Evolutionary conservation across 768 basidiomycete species (phyloP).

Genomic region (Leccinum disarticulatum): DNA sequence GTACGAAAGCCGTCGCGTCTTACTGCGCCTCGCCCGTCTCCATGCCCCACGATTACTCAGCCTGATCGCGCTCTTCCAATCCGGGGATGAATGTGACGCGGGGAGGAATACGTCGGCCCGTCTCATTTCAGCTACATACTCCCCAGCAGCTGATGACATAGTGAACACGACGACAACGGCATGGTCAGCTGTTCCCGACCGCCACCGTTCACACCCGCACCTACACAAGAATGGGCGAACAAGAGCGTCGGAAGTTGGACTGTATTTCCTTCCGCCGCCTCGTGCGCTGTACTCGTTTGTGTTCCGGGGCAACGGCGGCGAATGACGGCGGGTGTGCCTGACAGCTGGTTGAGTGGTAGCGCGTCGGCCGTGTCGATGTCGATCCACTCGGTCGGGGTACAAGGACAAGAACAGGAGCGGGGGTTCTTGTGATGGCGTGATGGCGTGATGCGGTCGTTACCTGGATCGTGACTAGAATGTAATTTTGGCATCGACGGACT

Average conservation of each 20-base stretch:
- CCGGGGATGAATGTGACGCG: slow-evolving; percentile 46
- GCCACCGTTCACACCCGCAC: background rate
- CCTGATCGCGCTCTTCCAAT: slow-evolving; percentile 35
- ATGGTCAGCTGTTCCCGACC: background rate
- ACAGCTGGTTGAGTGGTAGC: slow-evolving; percentile 11
- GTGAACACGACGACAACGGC: slow-evolving; percentile 14
- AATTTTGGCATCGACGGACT: too few species aligned
- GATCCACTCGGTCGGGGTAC: too few species aligned
- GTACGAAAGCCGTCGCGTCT: slow-evolving; percentile 32
- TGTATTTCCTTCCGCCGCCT: slow-evolving; percentile 43
- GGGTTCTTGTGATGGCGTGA: too few species aligned
- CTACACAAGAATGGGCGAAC: background rate
- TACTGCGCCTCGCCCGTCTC: slow-evolving; percentile 38
- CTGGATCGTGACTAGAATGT: too few species aligned
- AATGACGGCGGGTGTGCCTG: slow-evolving; percentile 47
- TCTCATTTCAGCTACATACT: slow-evolving; percentile 45
- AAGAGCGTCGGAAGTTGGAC: background rate
- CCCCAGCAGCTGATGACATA: slow-evolving; percentile 33
- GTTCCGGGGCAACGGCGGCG: slow-evolving; percentile 53
- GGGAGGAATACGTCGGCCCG: slow-evolving; percentile 45
- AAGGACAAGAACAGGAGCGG: too few species aligned
- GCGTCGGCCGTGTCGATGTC: background rate
- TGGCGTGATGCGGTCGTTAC: too few species aligned
- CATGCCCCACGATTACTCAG: slow-evolving; percentile 41
- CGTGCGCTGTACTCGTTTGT: slow-evolving; percentile 48